A percentile compares a stretch with the other conserved stretches of the same genome.
Conservation (phyloP, 768 basidiomycete genomes). For the Pleurotus platypus region DNA sequence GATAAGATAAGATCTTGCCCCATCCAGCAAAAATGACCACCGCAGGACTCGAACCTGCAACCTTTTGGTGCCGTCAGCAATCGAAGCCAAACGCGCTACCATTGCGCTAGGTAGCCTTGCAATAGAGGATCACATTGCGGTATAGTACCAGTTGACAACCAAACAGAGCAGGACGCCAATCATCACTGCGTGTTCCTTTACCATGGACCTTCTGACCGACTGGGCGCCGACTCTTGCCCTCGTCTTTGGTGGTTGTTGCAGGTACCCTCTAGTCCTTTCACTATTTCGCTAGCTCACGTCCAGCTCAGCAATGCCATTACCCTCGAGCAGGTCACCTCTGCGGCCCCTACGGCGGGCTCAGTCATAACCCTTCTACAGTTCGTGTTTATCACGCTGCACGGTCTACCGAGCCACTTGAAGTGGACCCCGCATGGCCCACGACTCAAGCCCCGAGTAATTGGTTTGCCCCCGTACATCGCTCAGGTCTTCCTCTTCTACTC, state of each 20-base stretch:
- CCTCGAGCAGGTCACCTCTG: constrained; percentile 66
- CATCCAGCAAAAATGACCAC: constrained; percentile 52
- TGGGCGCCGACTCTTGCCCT: constrained; percentile 70
- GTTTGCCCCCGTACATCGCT: constrained; percentile 65
- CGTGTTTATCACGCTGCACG: constrained; percentile 68
- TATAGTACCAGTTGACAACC: background rate
- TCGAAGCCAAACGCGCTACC: constrained; percentile 70
- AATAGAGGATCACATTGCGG: too few species aligned
- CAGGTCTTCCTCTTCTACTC: constrained; percentile 82
- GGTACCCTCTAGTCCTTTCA: constrained; percentile 26
- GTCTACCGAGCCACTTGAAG: constrained; percentile 59
- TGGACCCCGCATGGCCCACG: constrained; percentile 50
- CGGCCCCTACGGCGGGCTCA: constrained; percentile 68
- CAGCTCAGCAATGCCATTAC: constrained; percentile 70
- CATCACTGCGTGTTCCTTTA: background rate
- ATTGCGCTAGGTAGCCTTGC: constrained; percentile 62
- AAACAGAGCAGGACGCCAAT: background rate
- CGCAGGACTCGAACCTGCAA: constrained; percentile 97
- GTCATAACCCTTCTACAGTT: constrained; percentile 90
- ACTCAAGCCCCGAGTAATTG: constrained; percentile 63
- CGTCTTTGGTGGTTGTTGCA: constrained; percentile 91
- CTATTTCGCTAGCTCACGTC: background rate
- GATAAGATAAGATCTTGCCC: too few species aligned
- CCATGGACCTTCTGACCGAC: constrained; percentile 14
- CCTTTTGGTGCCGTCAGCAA: constrained; percentile 80